A percentile compares a stretch with the other conserved stretches of the same genome.
Conservation (phyloP, 495 filamentous ascomycete genomes). For the Endocarpon pusillum region DNA sequence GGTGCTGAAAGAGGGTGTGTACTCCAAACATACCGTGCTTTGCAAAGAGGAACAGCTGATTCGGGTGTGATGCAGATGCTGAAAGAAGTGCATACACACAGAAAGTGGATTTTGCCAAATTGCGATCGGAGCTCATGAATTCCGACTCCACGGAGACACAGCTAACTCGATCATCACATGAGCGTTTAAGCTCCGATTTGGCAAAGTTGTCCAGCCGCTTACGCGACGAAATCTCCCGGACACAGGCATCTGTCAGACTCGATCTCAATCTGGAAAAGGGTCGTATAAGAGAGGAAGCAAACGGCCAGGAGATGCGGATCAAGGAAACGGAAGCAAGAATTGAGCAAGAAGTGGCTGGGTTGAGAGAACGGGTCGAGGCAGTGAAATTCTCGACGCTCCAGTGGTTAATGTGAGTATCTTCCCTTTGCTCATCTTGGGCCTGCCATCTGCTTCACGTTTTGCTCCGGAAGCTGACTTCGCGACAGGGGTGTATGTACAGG, state of each 20-base stretch:
- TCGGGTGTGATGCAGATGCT: constrained; percentile 21
- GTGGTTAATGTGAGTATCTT: constrained; percentile 62
- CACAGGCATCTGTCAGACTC: constrained; percentile 76
- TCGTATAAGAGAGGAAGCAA: constrained; percentile 88
- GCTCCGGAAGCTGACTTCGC: constrained; percentile 13
- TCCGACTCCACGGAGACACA: constrained; percentile 80
- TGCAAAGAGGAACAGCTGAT: background rate
- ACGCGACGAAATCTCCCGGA: constrained; percentile 83
- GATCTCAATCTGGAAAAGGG: constrained; percentile 97
- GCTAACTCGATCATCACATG: constrained; percentile 76
- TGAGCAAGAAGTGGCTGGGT: constrained; percentile 86
- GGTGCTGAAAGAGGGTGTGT: constrained; percentile 76
- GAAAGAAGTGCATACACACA: constrained; percentile 77
- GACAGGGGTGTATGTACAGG: constrained; percentile 74
- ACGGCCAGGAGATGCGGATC: constrained; percentile 92
- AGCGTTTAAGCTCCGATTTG: constrained; percentile 84
- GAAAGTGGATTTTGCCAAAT: constrained; percentile 98
- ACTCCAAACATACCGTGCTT: background rate
- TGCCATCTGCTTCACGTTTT: background rate
- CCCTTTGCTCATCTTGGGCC: constrained; percentile 1
- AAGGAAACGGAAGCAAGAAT: constrained; percentile 98
- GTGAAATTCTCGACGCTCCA: constrained; percentile 97
- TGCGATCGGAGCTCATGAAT: constrained; percentile 81
- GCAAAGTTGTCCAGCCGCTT: constrained; percentile 78
- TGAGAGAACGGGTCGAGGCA: constrained; percentile 82